Evolutionary conservation across 495 filamentous ascomycete species (phyloP).

Genomic region (Podospora pseudocomata): DNA sequence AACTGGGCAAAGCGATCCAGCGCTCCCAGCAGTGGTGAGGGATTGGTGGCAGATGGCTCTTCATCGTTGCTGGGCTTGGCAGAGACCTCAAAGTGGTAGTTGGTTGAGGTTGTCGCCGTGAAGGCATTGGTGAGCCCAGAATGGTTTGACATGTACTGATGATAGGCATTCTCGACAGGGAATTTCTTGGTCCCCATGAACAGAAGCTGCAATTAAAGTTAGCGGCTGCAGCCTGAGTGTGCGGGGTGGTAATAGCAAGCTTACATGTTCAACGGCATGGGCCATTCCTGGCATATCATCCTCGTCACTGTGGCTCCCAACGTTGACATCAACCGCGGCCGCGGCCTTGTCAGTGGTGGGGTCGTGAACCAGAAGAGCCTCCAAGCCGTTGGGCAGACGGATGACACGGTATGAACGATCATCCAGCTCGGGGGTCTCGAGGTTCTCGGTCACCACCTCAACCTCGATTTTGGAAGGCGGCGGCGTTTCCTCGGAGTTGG

Average conservation of each 20-base stretch:
- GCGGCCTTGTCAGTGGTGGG: slow-evolving; percentile 94
- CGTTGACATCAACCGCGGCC: slow-evolving; percentile 91
- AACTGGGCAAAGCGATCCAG: slow-evolving; percentile 97
- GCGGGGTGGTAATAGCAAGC: slow-evolving; percentile 17
- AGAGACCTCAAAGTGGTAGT: slow-evolving; percentile 96
- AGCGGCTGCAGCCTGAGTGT: slow-evolving; percentile 10
- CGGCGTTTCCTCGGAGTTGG: slow-evolving; percentile 23
- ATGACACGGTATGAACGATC: slow-evolving; percentile 87
- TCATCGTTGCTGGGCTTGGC: slow-evolving; percentile 60
- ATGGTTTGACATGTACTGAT: slow-evolving; percentile 82
- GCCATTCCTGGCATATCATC: slow-evolving; percentile 91
- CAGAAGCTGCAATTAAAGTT: slow-evolving; percentile 58
- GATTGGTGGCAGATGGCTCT: slow-evolving; percentile 49
- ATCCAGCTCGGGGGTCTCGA: slow-evolving; percentile 87
- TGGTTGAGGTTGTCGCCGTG: slow-evolving; percentile 88
- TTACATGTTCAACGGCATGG: slow-evolving; percentile 74
- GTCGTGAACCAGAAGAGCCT: slow-evolving; percentile 91
- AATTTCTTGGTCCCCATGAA: slow-evolving; percentile 99
- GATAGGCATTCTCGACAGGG: slow-evolving; percentile 93
- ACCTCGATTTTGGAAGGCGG: slow-evolving; percentile 41
- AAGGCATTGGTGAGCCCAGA: slow-evolving; percentile 94
- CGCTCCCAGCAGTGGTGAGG: slow-evolving; percentile 82
- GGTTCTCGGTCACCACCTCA: slow-evolving; percentile 68
- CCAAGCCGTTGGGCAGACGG: slow-evolving; percentile 80
- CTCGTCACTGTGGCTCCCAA: slow-evolving; percentile 89